Percentiles rank a stretch among this genome's conserved stretches.
Conservation (phyloP, 257 asterid species). For the Mentha longifolia region DNA sequence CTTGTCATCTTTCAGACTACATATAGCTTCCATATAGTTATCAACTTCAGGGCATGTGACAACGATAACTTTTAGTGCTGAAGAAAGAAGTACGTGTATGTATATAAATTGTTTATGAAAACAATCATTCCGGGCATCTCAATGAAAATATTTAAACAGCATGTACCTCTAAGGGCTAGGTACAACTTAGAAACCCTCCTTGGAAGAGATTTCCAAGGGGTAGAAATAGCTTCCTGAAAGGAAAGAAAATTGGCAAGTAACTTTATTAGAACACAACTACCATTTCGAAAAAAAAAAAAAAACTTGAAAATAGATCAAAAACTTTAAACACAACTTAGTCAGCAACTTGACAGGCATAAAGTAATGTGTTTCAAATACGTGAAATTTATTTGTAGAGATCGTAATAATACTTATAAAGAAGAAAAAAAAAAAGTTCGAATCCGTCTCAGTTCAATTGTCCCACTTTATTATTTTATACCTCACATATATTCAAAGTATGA, state of each 20-base stretch:
- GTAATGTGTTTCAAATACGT: background rate
- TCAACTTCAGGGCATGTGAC: background rate
- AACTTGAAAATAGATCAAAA: too few species aligned
- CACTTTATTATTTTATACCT: too few species aligned
- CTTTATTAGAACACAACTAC: conserved; percentile 31
- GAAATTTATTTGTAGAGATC: background rate
- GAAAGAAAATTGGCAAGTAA: conserved; percentile 12
- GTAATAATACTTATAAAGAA: background rate
- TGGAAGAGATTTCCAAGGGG: conserved; percentile 92
- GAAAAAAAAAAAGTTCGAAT: too few species aligned
- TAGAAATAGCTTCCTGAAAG: conserved; percentile 79
- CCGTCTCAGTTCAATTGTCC: too few species aligned
- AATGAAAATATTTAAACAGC: conserved; percentile 13
- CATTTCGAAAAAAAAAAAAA: too few species aligned
- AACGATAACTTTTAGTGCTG: background rate
- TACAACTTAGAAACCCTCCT: conserved; percentile 79
- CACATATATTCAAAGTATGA: too few species aligned
- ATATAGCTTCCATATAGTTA: background rate
- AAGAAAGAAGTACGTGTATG: background rate
- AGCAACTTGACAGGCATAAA: conserved; percentile 1
- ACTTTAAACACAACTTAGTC: too few species aligned
- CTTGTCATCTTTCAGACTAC: background rate
- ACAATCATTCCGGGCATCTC: conserved; percentile 4
- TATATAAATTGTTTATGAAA: background rate
- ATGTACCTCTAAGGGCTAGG: conserved; percentile 88